Evolutionary conservation across 106 monocot genomes (phyloP), one percentile per base, ranked within the genome.

Genomic region (Hemerocallis citrina): DNA sequence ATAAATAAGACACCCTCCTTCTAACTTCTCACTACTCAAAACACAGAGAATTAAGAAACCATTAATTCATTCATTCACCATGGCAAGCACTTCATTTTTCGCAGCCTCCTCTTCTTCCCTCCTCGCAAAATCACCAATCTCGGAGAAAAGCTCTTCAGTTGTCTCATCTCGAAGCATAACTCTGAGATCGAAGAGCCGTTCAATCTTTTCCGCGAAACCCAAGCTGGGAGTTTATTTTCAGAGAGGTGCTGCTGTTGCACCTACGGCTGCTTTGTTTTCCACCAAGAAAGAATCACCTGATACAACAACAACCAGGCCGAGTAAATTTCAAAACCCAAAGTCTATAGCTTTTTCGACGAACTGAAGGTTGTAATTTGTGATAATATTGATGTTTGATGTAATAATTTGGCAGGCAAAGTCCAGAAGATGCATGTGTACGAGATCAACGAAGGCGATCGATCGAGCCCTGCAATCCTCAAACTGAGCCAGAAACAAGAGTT

Each of bases 361-460:
- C n/a, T 32, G 54, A 15, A 31, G 29, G 32, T 23, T 31, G 31
- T n/a, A 57, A 20, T 19, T 17, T 55, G 0, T 0, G 28, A 38
- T 1, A 5, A 28, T 9, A 19, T 39, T 16, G 16, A 7, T n/a
- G 6, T 17, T 54, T 31, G 16, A 33, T 19, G 31, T 8, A 33
- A 5, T 23, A n/a, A 22, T 4, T 17, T 43, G 1, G 16, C 68
- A 64, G 69, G 50, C 67, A 71, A 71, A 34, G 64, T 76, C 1
- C 81, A 81, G 72, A 76, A 76, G 59, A 15, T 81, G 23, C 33
- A 34, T 35, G 76, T 76, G 34, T 81, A 81, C 63, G 81, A 81
- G 64, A 76, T 81, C 58, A 81, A 81, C 68, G 81, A 81, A 69
- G 32, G 63, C 1, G 81, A 81, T 35, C 67, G 76, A 32, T 58